A percentile compares a stretch with the other conserved stretches of the same genome.
Conservation (phyloP, 2,329 filamentous ascomycete genomes). For the Gnomoniopsis sp. region DNA sequence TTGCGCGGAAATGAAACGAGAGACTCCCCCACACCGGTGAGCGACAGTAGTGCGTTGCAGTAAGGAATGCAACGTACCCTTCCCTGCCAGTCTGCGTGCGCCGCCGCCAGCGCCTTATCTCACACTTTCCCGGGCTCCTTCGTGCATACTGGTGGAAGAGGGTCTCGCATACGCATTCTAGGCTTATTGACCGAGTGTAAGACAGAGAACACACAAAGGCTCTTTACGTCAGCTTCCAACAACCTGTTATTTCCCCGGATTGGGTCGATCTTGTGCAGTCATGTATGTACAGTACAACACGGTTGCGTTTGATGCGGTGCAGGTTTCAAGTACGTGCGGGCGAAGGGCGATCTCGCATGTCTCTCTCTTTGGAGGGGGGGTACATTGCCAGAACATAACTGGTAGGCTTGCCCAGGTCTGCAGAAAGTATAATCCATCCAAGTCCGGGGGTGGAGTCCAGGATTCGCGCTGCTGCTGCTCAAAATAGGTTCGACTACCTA, state of each 20-base stretch:
- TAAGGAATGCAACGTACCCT: constrained; percentile 11
- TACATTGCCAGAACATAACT: too few relatives aligned
- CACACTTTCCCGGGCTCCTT: background rate
- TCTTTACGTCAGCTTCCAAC: too few relatives aligned
- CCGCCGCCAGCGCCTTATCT: background rate
- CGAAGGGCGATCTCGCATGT: background rate
- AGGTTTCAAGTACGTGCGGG: background rate
- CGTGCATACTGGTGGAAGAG: too few relatives aligned
- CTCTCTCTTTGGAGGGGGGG: background rate
- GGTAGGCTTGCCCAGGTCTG: background rate
- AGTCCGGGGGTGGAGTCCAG: background rate
- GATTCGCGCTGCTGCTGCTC: background rate
- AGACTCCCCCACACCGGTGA: constrained; percentile 17
- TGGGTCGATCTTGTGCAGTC: too few relatives aligned
- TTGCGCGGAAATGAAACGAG: constrained; percentile 15
- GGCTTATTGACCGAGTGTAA: too few relatives aligned
- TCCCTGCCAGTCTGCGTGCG: too few relatives aligned
- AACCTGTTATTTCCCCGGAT: too few relatives aligned
- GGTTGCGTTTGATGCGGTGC: background rate
- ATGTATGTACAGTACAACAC: background rate
- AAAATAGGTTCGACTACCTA: background rate
- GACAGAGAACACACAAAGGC: too few relatives aligned
- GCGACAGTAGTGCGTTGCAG: constrained; percentile 1
- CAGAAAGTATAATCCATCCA: background rate
- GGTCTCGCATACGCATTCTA: too few relatives aligned